These are phyloP conservation scores for Talaromyces sp. DNA, from an alignment of 2,329 filamentous ascomycete species.

Conservation along the genomic window DNA sequence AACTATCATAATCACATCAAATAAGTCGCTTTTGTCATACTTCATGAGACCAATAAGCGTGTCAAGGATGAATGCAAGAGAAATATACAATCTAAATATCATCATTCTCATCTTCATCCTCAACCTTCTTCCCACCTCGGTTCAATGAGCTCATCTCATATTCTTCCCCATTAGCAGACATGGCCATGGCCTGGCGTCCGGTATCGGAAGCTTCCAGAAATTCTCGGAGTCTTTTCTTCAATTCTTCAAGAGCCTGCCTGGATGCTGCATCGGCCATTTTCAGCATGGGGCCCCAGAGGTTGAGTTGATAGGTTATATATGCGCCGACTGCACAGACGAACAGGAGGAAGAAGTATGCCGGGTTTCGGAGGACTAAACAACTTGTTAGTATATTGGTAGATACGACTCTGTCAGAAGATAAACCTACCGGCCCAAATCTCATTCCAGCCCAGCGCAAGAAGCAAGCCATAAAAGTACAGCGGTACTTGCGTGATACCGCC, in stretches of 20 bases:
- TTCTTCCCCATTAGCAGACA: conserved; percentile 57
- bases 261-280: conserved; percentile 91
- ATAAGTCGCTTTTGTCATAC: not conserved
- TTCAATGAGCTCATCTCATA: conserved; percentile 50
- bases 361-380: conserved; percentile 77
- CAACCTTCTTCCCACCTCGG: conserved; percentile 26
- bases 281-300: conserved; percentile 91
- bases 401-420: not conserved
- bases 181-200: conserved; percentile 73
- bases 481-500: conserved; percentile 92
- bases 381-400: not conserved
- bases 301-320: conserved; percentile 88
- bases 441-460: conserved; percentile 96
- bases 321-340: conserved; percentile 69
- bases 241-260: conserved; percentile 80
- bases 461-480: conserved; percentile 84
- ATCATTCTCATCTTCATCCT: conserved; percentile 26
- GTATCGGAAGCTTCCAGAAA: conserved; percentile 86
- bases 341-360: conserved; percentile 84
- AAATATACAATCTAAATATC: conserved; percentile 28
- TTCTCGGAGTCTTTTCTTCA: conserved; percentile 83
- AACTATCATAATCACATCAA: conserved; percentile 1
- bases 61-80: not conserved
- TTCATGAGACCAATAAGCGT: not conserved
- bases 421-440: conserved; percentile 84